phyloP scores from a whole-genome alignment of 345 rosid species.

The Citrus sinensis region DVS_A1.0 CM039163.1:24942001-24942500 shows the following conservation, averaged over 20 bases:
- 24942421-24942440: slow-evolving; percentile 19
- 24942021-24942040: slow-evolving; percentile 64
- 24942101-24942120: slow-evolving; percentile 51
- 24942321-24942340: slow-evolving; percentile 55
- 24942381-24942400: slow-evolving; percentile 13
- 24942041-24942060: slow-evolving; percentile 82
- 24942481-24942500: slow-evolving; percentile 23
- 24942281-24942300: slow-evolving; percentile 71
- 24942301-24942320: slow-evolving; percentile 34
- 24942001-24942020: slow-evolving; percentile 73
- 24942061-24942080: slow-evolving; percentile 64
- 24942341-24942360: slow-evolving; percentile 25
- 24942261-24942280: slow-evolving; percentile 45
- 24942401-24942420: slow-evolving; percentile 15
- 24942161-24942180: slow-evolving; percentile 61
- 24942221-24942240: slow-evolving; percentile 51
- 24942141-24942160: slow-evolving; percentile 39
- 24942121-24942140: slow-evolving; percentile 49
- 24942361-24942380: slow-evolving; percentile 12
- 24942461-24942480: slow-evolving; percentile 41
- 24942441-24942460: slow-evolving; percentile 22
- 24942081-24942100: slow-evolving; percentile 35
- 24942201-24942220: slow-evolving; percentile 28
- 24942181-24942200: slow-evolving; percentile 58
- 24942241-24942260: slow-evolving; percentile 30